Base-by-base conservation (phyloP, 1,284 basidiomycete species). In the Tilletia walkeri region DNA sequence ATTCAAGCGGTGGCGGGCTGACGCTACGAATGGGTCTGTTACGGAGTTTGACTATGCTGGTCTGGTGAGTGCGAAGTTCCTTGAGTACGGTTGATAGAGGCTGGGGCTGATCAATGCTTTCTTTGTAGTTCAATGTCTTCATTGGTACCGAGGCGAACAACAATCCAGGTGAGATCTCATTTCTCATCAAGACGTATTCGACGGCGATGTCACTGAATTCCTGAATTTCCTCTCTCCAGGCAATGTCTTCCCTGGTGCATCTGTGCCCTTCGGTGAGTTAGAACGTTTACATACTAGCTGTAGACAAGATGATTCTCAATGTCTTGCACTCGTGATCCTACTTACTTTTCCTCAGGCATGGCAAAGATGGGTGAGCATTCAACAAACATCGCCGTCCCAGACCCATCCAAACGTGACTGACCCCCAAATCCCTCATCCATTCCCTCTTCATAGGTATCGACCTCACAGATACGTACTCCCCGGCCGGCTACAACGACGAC, bases 311-410 rank as follows among this genome's bases (percentile, higher is more conserved):
- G 24, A 30, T 30, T 30, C 24, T 30, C 24, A 30, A 30, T 30
- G 24, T 30, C 24, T 30, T 30, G 24, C 24, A 30, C 24, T 30
- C 24, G 24, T 30, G 24, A 30, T 30, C 24, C 24, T 30, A 30
- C 24, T 30, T 30, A 30, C 24, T 30, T 30, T 30, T 30, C 24
- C 24, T 30, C 24, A 30, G 24, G 24, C 76, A 78, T 74, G 80
- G 75, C 66, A 79, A 80, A 61, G 72, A 76, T 45, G 75, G 75
- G 4, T 72, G 78, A 71, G 76, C 77, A 69, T 70, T 79, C 53
- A 77, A 9, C 53, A 9, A 54, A 34, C 3, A 34, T 18, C 10
- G n/a, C 20, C n/a, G n/a, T 9, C 53, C 16, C 48, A 30, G 24
- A 30, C 24, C 24, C 24, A 30, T 30, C 24, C 53, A 9, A 54